Evolutionary conservation across 306 rosid species (phyloP), one percentile per base, ranked within the genome.

Genomic region (Casuarina glauca): DNA sequence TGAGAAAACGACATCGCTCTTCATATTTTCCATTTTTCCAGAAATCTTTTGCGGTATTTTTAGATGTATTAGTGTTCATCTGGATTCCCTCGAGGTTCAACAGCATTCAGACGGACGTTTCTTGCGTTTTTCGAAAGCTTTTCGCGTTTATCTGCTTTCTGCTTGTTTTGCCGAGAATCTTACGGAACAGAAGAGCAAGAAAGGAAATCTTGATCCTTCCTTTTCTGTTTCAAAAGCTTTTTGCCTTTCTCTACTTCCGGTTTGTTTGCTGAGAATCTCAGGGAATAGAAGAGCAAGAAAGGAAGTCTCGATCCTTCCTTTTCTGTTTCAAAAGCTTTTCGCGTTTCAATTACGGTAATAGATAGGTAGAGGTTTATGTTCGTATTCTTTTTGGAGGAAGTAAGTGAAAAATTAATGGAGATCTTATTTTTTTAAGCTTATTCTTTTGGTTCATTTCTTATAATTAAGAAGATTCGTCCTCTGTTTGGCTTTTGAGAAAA

Each of bases 401-500:
- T 61, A 61, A 4, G 15, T 53, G n/a, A 16, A 53, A 16, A 0
- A 5, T 6, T 4, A 43, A 13, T 35, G 32, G 43, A 61, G n/a
- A 10, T 61, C 13, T 32, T 6, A 35, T 15, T 44, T 17, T 17
- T 35, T 62, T 62, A 12, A 35, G 11, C 16, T 67, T 6, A 2
- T 11, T 13, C 11, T 36, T 61, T 62, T 35, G 19, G 35, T 67
- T 16, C 36, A 17, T 4, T 41, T 67, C n/a, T 43, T 12, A 67
- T 67, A 67, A 67, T 42, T 4, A 2, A 42, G 71, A 49, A 17
- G 71, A 42, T 41, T 19, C 0, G 6, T 67, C 35, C 51, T 42
- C 45, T 9, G 50, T 76, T 46, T 43, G 76, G 45, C 12, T 55
- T 70, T 79, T 49, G 35, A 11, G 55, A 67, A 32, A 46, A n/a